Percentiles rank a stretch among this genome's conserved stretches.
These are phyloP conservation scores for Bertia moriformis DNA, from an alignment of 2,329 filamentous ascomycete genomes.

Conservation along the genomic window DNA sequence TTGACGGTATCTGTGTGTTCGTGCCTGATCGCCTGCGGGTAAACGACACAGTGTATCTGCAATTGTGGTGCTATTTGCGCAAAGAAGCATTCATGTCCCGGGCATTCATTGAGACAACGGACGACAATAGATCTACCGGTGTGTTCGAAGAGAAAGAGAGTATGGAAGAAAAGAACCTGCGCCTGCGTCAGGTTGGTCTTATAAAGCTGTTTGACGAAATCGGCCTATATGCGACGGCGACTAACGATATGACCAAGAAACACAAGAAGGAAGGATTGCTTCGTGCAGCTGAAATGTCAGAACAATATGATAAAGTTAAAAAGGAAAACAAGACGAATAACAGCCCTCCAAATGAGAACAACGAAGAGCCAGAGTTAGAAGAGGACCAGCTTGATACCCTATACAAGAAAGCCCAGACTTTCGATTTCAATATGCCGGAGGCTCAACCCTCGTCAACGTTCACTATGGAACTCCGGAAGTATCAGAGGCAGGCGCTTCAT, in stretches of 20 bases:
- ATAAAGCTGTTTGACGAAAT: conserved; percentile 84
- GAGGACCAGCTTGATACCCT: conserved; percentile 88
- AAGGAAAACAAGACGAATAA: conserved; percentile 13
- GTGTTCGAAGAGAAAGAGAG: conserved; percentile 79
- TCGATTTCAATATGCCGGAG: conserved; percentile 84
- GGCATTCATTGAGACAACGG: conserved; percentile 18
- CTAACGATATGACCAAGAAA: conserved; percentile 61
- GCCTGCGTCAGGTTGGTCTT: conserved; percentile 72
- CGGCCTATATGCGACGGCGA: conserved; percentile 60
- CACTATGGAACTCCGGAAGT: conserved; percentile 68
- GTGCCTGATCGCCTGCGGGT: conserved; percentile 72
- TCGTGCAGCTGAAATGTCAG: conserved; percentile 74
- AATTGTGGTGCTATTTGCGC: conserved; percentile 66
- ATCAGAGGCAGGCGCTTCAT: conserved; percentile 86
- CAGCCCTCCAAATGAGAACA: conserved; percentile 7
- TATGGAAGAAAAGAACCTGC: conserved; percentile 66
- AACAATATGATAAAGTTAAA: conserved; percentile 50
- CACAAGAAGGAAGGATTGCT: conserved; percentile 74
- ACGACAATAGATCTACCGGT: conserved; percentile 56
- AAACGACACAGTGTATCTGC: conserved; percentile 88
- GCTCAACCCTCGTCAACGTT: conserved; percentile 74
- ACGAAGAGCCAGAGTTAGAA: conserved; percentile 50
- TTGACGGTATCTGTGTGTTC: conserved; percentile 79
- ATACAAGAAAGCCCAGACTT: conserved; percentile 91
- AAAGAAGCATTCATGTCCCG: conserved; percentile 46